phyloP scores from a whole-genome alignment of 352 stramenopile genomes.

The Globisporangium cystogenes region DNA sequence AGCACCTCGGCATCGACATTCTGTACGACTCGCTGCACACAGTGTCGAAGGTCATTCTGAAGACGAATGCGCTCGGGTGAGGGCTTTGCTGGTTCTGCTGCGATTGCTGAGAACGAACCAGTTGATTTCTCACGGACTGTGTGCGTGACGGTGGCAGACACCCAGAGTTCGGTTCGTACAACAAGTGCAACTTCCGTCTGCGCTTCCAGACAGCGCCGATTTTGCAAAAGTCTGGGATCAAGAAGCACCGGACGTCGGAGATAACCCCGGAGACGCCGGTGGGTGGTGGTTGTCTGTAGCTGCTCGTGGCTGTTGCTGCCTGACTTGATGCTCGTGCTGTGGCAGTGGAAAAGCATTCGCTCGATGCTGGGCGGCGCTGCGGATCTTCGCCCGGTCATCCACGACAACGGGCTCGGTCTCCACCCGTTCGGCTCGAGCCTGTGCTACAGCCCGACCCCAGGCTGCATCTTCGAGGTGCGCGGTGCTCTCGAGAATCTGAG shows the following conservation, averaged over 20 bases:
- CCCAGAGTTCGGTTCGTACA: slow-evolving; percentile 73
- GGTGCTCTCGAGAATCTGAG: neutral
- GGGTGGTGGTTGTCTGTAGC: neutral
- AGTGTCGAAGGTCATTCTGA: slow-evolving; percentile 73
- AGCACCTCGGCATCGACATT: slow-evolving; percentile 72
- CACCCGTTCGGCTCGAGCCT: slow-evolving; percentile 77
- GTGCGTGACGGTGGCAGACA: slow-evolving; percentile 26
- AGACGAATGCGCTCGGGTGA: slow-evolving; percentile 73
- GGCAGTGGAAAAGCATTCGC: slow-evolving; percentile 67
- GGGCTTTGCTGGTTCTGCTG: neutral
- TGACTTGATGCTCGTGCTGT: neutral
- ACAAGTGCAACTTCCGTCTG: slow-evolving; percentile 83
- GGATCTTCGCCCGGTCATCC: slow-evolving; percentile 64
- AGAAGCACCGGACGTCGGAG: slow-evolving; percentile 34
- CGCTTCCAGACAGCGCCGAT: slow-evolving; percentile 37
- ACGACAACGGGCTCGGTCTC: slow-evolving; percentile 68
- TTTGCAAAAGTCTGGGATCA: slow-evolving; percentile 37
- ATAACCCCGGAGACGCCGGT: slow-evolving; percentile 71
- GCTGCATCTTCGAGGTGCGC: slow-evolving; percentile 64
- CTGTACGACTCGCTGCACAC: slow-evolving; percentile 70
- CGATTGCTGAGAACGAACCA: neutral
- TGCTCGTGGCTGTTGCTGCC: neutral
- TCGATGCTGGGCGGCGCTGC: slow-evolving; percentile 36
- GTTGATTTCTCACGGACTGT: neutral
- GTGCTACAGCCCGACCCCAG: slow-evolving; percentile 66